Base-by-base conservation (phyloP, 345 rosid genomes). In the Stellera chamaejasme region DNA sequence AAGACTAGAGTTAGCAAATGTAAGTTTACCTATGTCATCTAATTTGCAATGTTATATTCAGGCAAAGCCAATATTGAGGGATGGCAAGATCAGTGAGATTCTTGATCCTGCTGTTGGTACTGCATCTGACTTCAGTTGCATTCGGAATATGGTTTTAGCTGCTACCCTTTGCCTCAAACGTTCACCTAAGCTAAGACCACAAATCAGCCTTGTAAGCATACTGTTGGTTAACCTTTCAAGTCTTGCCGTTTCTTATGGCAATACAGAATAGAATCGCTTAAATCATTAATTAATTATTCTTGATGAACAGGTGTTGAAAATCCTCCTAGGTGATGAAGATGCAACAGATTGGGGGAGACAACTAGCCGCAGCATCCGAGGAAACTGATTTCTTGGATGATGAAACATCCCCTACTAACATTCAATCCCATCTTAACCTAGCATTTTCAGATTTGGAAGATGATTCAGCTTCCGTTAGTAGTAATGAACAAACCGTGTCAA, bases 1-100 rank as follows among this genome's bases (percentile, higher is more conserved):
- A 2, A 8, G 39, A 5, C 39, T 32, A 4, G 9, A 32, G 39
- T 8, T 8, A 4, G 39, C 39, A 32, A 32, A 32, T 32, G 9
- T 32, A 19, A 19, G 23, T 19, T 32, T 32, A 32, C 39, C 39
- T 32, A 32, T 32, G 39, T 32, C 39, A 32, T 32, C 39, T 32
- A 5, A 32, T 32, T 32, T 32, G 39, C 39, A 32, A 32, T 32
- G 39, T 71, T 52, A 63, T 48, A 52, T 67, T 42, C 77, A 87
- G 96, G 99, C 99, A 56, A 87, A 73, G 55, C 97, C 92, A 52
- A 79, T 94, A 66, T 60, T 94, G 48, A 84, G 75, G 63, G 80
- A 74, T 48, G 88, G 84, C 19, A 76, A 82, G 71, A 59, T 72
- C 67, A 77, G 81, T 6, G 77, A 80, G 61, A 66, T 94, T 71